phyloP scores from a whole-genome alignment of 352 stramenopile genomes.

The Phytophthora fragariae region DNA sequence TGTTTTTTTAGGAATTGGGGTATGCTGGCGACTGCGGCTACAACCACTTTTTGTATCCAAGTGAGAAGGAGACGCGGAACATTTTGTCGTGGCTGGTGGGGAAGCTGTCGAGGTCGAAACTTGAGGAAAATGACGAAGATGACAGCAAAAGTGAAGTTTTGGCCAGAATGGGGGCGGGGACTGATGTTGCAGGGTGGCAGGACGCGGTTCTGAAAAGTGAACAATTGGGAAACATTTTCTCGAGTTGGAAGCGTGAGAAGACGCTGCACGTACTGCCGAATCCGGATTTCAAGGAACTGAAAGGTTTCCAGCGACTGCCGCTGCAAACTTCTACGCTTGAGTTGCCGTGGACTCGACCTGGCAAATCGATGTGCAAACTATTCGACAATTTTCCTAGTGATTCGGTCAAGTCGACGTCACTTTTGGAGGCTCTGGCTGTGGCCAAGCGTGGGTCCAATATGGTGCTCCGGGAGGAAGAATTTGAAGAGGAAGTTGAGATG shows the following conservation, averaged over 20 bases:
- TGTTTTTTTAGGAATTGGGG: slow-evolving; percentile 65
- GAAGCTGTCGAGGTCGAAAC: slow-evolving; percentile 60
- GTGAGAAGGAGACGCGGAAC: slow-evolving; percentile 77
- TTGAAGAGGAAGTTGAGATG: slow-evolving; percentile 29
- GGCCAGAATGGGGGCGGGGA: background rate
- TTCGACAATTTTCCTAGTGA: slow-evolving; percentile 48
- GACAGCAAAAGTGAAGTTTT: slow-evolving; percentile 20
- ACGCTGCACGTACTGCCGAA: slow-evolving; percentile 59
- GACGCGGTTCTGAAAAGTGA: slow-evolving; percentile 17
- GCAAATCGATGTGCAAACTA: slow-evolving; percentile 16
- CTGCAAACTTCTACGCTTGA: slow-evolving; percentile 47
- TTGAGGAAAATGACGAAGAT: slow-evolving; percentile 39
- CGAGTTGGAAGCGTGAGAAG: slow-evolving; percentile 57
- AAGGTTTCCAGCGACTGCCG: slow-evolving; percentile 60
- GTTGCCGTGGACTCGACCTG: slow-evolving; percentile 46
- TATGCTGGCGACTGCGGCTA: slow-evolving; percentile 89
- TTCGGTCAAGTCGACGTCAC: slow-evolving; percentile 38
- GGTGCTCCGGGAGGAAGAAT: slow-evolving; percentile 34
- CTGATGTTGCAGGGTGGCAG: background rate
- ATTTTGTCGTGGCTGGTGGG: slow-evolving; percentile 87
- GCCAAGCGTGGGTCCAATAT: slow-evolving; percentile 19
- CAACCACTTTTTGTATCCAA: slow-evolving; percentile 91
- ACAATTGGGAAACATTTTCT: slow-evolving; percentile 49
- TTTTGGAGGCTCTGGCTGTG: slow-evolving; percentile 52
- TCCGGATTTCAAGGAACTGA: slow-evolving; percentile 39